Evolutionary conservation across 306 rosid genomes (phyloP).

Genomic region (Phaseolus lunatus): DNA sequence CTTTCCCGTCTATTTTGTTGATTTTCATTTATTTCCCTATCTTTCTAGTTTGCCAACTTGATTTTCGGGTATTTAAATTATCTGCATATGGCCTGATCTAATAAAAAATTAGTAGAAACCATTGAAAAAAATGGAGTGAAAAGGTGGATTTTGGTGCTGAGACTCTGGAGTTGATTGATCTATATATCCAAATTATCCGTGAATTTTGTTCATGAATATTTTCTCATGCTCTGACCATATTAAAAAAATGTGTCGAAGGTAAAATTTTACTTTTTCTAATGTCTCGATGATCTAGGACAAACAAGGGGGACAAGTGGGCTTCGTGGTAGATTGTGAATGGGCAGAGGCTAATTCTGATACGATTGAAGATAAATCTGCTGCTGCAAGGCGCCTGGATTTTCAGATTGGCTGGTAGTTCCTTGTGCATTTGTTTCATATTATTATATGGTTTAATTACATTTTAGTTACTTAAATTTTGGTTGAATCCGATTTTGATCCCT

Average conservation of each 20-base stretch:
- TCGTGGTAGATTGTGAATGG: conserved; percentile 91
- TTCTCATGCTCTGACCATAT: background rate
- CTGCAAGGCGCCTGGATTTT: conserved; percentile 90
- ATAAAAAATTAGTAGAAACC: background rate
- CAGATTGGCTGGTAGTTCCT: conserved; percentile 84
- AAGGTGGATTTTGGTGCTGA: conserved; percentile 3
- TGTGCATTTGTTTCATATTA: conserved; percentile 13
- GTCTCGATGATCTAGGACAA: conserved; percentile 57
- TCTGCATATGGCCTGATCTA: background rate
- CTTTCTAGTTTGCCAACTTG: background rate
- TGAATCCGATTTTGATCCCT: too few species aligned
- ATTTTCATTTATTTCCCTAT: conserved; percentile 17
- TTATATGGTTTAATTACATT: background rate
- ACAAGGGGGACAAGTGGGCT: conserved; percentile 87
- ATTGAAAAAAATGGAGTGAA: background rate
- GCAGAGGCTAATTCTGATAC: conserved; percentile 85
- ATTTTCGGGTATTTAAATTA: background rate
- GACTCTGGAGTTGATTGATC: background rate
- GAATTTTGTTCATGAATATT: conserved; percentile 12
- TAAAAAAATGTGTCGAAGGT: background rate
- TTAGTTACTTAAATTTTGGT: too few species aligned
- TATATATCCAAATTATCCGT: background rate
- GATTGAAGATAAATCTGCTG: conserved; percentile 76
- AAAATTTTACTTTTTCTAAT: conserved; percentile 19
- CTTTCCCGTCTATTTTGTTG: conserved; percentile 16